Conservation (phyloP, 73 alveolate species). For the Paramecium bursaria region DNA sequence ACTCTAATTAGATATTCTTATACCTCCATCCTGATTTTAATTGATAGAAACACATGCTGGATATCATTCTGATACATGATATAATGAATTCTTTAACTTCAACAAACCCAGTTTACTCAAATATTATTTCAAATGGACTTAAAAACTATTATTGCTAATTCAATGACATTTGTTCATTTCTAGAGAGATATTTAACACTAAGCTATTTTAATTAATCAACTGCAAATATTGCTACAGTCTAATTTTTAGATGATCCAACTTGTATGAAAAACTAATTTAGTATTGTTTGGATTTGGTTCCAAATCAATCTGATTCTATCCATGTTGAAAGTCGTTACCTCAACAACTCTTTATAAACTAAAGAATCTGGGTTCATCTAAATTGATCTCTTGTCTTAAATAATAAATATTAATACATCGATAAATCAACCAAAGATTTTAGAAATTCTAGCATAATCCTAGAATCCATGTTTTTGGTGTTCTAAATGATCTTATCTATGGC, state of each 20-base stretch:
- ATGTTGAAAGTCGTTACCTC: constrained; percentile 86
- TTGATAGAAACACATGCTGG: constrained; percentile 43
- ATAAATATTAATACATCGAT: too few species aligned
- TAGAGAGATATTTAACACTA: constrained; percentile 78
- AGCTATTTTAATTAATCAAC: constrained; percentile 83
- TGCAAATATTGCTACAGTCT: constrained; percentile 62
- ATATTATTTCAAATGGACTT: constrained; percentile 79
- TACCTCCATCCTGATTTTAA: constrained; percentile 68
- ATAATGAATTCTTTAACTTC: constrained; percentile 63
- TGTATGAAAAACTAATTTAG: constrained; percentile 76
- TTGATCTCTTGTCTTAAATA: too few species aligned
- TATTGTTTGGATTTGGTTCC: constrained; percentile 80
- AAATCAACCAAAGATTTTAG: constrained; percentile 31
- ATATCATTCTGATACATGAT: constrained; percentile 52
- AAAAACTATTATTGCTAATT: constrained; percentile 83
- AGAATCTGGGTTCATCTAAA: constrained; percentile 71
- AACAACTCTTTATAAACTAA: constrained; percentile 78
- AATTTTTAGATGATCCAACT: constrained; percentile 72
- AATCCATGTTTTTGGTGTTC: constrained; percentile 40
- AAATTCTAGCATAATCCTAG: constrained; percentile 33
- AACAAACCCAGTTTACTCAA: not conserved
- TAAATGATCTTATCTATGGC: constrained; percentile 33
- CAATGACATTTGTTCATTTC: constrained; percentile 77
- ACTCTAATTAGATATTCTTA: too few species aligned
- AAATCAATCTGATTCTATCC: constrained; percentile 83